Evolutionary conservation across 768 basidiomycete genomes (phyloP), one percentile per base, ranked within the genome.

Genomic region (Auricularia auricula-judae): DNA sequence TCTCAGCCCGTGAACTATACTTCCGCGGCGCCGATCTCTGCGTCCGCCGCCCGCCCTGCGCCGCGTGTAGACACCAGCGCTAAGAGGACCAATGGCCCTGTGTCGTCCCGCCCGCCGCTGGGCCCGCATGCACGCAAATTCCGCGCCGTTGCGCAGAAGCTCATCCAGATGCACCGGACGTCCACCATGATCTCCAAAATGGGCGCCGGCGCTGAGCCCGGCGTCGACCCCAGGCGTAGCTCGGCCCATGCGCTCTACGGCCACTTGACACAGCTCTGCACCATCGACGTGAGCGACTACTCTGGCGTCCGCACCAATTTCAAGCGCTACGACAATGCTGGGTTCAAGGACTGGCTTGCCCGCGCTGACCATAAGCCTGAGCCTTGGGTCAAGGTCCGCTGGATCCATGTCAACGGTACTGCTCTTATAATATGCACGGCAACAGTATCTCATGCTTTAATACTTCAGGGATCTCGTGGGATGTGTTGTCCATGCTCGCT

Each of bases 261-360:
- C 3, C 79, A 84, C 65, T 80, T 89, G 68, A 75, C 78, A 35
- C 74, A 84, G 72, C 79, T 83, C 60, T 90, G 87, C 69, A 70
- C 80, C 62, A 89, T 89, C 66, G 85, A 88, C 68, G 75, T 89
- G 64, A 75, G 80, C 63, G 87, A 89, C 72, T 89, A 88, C 74
- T 86, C 83, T 35, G 73, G 80, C 34, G 71, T 86, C 63, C 77
- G 84, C 58, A 79, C 78, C 67, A 83, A 77, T 61, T 78, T 79
- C 63, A 80, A 79, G 34, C 77, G 77, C 64, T 84, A 87, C 82
- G 80, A 78, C 62, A 88, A 89, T 68, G 71, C 68, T 34, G 83
- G 83, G 67, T 87, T 89, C 72, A 73, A 86, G n/a, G 73, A 79
- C 8, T 73, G 86, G 65, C 77, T 89, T 74, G 69, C 76, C 18